Base-by-base conservation (phyloP, 176 grass and related monocot species). In the Coix lacrymajobi region DNA sequence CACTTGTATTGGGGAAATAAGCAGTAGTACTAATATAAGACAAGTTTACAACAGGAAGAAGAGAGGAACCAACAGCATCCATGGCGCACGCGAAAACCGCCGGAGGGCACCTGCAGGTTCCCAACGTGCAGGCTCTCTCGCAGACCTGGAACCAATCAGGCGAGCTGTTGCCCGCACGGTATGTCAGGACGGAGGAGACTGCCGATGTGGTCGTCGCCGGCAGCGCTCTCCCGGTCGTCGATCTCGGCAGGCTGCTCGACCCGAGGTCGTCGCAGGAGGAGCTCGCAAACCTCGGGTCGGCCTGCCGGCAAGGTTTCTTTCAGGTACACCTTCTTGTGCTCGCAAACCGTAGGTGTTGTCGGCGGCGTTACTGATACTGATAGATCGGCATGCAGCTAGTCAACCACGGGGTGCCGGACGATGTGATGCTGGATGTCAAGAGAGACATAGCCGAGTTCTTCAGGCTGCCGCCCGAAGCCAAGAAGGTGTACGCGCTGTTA, bases 261-360 rank as follows among this genome's bases (percentile, higher is more conserved):
- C 72, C 90, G 44, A 13, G 45, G 11, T 62, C 76, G 11, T 85
- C 82, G 10, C 5, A 58, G 1, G 65, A 71, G 26, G 86, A 92
- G 46, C 85, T 83, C 63, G 58, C 54, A 2, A 80, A 77, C 17
- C 72, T 92, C 33, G 73, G 73, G 4, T 49, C 26, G 38, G 86
- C 91, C 22, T 93, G 91, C 11, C 81, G 79, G 38, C 73, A 88
- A 88, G 91, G 88, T 13, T 93, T 88, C 80, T 93, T 93, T 62
- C 91, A 93, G 91, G 91, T 93, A 76, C n/a, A n/a, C n/a, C n/a
- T n/a, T n/a, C n/a, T n/a, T n/a, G n/a, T n/a, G n/a, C n/a, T n/a
- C n/a, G n/a, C 20, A 2, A 69, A 24, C 3, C 2, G 17, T 7
- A 37, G 13, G 22, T 57, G 17, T 36, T 30, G 32, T 58, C 39